Percentiles rank a stretch among this genome's conserved stretches.
These are phyloP conservation scores for Athelia psychrophila DNA, from an alignment of 1,284 basidiomycete genomes.

Conservation along the genomic window DNA sequence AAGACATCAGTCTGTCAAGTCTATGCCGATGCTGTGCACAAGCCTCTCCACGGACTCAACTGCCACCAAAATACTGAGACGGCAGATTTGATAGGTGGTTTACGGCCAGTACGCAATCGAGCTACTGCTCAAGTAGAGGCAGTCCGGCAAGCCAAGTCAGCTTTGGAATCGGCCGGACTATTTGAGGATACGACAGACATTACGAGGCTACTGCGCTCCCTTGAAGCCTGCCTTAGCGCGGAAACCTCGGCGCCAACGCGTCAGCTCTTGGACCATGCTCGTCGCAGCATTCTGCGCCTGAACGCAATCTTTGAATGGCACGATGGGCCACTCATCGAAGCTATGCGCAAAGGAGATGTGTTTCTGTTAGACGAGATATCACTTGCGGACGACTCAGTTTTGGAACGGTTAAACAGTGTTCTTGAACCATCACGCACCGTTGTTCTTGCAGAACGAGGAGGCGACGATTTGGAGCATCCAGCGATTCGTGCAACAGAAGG, in stretches of 20 bases:
- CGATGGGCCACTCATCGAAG: constrained; percentile 91
- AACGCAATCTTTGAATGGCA: constrained; percentile 95
- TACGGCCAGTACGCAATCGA: constrained; percentile 91
- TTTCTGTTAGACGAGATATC: constrained; percentile 98
- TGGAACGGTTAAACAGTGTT: constrained; percentile 97
- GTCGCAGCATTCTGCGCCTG: constrained; percentile 42
- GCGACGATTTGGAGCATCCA: constrained; percentile 68
- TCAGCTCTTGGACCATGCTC: constrained; percentile 37
- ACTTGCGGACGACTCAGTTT: constrained; percentile 96
- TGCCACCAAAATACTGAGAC: constrained; percentile 99
- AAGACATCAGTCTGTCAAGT: constrained; percentile 98
- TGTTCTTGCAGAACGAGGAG: constrained; percentile 92
- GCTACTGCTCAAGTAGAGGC: constrained; percentile 43
- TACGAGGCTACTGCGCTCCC: constrained; percentile 32
- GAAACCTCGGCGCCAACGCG: constrained; percentile 27
- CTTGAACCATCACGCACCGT: constrained; percentile 89
- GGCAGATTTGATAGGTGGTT: constrained; percentile 92
- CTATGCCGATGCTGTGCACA: constrained; percentile 68
- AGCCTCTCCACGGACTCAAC: constrained; percentile 77
- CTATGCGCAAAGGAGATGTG: constrained; percentile 86
- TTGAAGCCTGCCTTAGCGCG: constrained; percentile 35
- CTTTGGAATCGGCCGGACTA: constrained; percentile 42
- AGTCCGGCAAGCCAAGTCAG: constrained; percentile 36
- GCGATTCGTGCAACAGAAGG: constrained; percentile 59
- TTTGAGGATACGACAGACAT: constrained; percentile 25